A percentile compares a stretch with the other conserved stretches of the same genome.
These are phyloP conservation scores for Globisporangium takayamanum DNA, from an alignment of 352 stramenopile species.

Conservation along the genomic window DNA sequence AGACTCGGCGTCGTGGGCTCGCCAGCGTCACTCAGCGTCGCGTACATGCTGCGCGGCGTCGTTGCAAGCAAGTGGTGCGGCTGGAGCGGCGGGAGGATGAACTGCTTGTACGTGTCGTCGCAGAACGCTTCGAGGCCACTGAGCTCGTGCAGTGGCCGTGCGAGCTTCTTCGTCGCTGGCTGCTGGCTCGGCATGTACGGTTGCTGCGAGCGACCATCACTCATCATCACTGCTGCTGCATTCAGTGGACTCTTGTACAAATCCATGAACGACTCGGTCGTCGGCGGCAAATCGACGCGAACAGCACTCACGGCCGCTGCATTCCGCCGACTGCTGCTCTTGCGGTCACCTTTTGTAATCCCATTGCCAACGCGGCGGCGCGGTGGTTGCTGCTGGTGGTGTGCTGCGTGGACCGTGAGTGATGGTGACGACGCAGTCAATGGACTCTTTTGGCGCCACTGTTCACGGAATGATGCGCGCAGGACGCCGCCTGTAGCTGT, in stretches of 20 bases:
- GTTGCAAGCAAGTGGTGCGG: slow-evolving; percentile 28
- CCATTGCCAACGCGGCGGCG: slow-evolving; percentile 38
- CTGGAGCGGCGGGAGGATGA: slow-evolving; percentile 40
- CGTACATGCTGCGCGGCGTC: slow-evolving; percentile 21
- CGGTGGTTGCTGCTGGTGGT: slow-evolving; percentile 8
- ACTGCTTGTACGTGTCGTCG: slow-evolving; percentile 39
- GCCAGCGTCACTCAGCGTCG: slow-evolving; percentile 9
- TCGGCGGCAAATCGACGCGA: slow-evolving; percentile 16
- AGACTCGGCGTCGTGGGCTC: slow-evolving; percentile 12
- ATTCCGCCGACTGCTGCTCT: slow-evolving; percentile 20
- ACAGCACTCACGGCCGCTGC: background rate
- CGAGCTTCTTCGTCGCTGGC: slow-evolving; percentile 46
- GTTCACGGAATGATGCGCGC: slow-evolving; percentile 49
- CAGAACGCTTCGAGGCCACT: slow-evolving; percentile 48
- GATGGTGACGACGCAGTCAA: slow-evolving; percentile 8
- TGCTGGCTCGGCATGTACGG: slow-evolving; percentile 35
- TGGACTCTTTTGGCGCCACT: slow-evolving; percentile 65
- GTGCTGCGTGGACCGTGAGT: background rate
- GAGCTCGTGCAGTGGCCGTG: slow-evolving; percentile 23
- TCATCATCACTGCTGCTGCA: background rate
- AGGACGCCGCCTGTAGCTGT: slow-evolving; percentile 20
- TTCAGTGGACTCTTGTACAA: slow-evolving; percentile 35
- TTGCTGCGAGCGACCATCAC: slow-evolving; percentile 13
- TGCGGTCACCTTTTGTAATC: slow-evolving; percentile 40
- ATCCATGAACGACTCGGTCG: slow-evolving; percentile 29